A percentile compares a stretch with the other conserved stretches of the same genome.
These are phyloP conservation scores for Neurospora sp. DNA, from an alignment of 495 filamentous ascomycete species.

Conservation along the genomic window DNA sequence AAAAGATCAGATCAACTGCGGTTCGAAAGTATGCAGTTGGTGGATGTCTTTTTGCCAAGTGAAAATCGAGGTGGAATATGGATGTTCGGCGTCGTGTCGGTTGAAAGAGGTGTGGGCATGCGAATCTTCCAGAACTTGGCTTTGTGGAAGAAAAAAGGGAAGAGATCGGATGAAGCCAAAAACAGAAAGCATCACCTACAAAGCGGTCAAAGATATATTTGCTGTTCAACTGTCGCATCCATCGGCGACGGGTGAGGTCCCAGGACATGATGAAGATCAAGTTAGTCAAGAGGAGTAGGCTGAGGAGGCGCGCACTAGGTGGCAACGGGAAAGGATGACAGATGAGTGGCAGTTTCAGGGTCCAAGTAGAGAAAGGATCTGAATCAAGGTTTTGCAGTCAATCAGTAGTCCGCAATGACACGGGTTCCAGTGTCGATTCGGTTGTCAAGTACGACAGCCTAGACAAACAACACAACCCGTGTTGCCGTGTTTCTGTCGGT, in stretches of 20 bases:
- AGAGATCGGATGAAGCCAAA: slow-evolving; percentile 8
- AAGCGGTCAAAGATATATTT: slow-evolving; percentile 73
- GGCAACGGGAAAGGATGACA: background rate
- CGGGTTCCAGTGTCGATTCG: background rate
- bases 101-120: background rate
- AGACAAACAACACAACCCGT: background rate
- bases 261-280: slow-evolving; percentile 34
- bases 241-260: slow-evolving; percentile 50
- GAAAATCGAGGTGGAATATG: slow-evolving; percentile 6
- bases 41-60: background rate
- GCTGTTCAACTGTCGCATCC: slow-evolving; percentile 59
- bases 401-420: background rate
- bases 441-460: background rate
- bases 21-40: background rate
- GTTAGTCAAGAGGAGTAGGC: background rate
- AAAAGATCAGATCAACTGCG: background rate
- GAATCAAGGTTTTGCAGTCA: background rate
- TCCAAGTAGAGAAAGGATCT: background rate
- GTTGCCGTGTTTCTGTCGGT: background rate
- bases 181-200: slow-evolving; percentile 42
- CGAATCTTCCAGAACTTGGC: slow-evolving; percentile 1
- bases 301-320: background rate
- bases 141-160: background rate
- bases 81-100: slow-evolving; percentile 2
- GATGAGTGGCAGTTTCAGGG: background rate